Evolutionary conservation across 2,329 filamentous ascomycete species (phyloP).

Genomic region (Harringtonia lauricola): DNA sequence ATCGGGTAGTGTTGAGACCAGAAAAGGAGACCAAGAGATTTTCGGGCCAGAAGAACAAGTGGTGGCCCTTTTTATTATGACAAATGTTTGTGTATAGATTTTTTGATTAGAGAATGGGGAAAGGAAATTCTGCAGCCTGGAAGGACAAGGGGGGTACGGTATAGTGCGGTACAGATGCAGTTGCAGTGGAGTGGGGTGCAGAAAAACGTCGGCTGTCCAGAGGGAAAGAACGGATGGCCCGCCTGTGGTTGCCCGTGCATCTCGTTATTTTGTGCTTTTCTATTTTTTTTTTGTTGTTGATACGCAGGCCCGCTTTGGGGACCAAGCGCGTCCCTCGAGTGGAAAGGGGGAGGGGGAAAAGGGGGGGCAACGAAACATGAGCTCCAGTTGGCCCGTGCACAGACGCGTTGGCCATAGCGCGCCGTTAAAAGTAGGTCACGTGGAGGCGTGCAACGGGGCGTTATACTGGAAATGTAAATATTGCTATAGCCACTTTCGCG

Average conservation of each 20-base stretch:
- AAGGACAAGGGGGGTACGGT: slow-evolving; percentile 2
- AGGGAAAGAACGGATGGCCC: no score
- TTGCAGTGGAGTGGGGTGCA: slow-evolving; percentile 2
- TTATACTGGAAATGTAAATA: no score
- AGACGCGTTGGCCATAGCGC: slow-evolving; percentile 1
- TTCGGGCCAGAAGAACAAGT: not conserved
- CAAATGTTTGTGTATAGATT: slow-evolving; percentile 2
- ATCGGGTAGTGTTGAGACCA: not conserved
- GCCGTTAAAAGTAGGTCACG: not conserved
- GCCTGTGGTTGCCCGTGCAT: not conserved
- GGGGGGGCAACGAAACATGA: slow-evolving; percentile 2
- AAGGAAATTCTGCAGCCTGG: slow-evolving; percentile 5
- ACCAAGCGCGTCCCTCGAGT: not conserved
- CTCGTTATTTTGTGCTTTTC: not conserved
- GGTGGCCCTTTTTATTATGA: not conserved
- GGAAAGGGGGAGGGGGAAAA: slow-evolving; percentile 3
- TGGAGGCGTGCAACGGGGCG: no score
- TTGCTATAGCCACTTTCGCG: not conserved
- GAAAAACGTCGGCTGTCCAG: not conserved
- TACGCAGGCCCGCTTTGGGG: not conserved
- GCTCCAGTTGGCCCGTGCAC: slow-evolving; percentile 9
- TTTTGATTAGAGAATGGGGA: slow-evolving; percentile 1
- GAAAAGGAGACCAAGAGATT: not conserved
- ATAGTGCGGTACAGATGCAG: not conserved
- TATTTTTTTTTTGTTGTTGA: slow-evolving; percentile 3